Conservation (phyloP, 2,329 filamentous ascomycete genomes). For the Xylariales sp. region DNA sequence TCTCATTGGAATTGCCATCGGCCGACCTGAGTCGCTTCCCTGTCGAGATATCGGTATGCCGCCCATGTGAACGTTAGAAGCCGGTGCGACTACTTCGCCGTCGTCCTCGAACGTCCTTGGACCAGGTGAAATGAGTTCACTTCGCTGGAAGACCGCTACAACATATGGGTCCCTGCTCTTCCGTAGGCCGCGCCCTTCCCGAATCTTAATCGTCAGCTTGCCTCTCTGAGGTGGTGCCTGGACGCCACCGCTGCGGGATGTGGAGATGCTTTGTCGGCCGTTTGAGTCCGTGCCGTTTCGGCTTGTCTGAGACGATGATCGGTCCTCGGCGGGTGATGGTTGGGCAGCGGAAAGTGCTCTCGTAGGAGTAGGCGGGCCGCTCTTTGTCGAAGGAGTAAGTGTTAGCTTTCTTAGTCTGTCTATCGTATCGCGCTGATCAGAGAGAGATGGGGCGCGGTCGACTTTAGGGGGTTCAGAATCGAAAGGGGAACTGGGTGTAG, state of each 20-base stretch:
- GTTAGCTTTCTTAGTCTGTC: constrained; percentile 88
- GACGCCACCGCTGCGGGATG: constrained; percentile 60
- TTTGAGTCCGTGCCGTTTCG: constrained; percentile 59
- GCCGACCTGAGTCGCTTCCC: constrained; percentile 82
- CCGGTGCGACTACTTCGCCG: constrained; percentile 64
- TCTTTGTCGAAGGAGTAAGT: constrained; percentile 83
- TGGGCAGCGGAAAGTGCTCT: constrained; percentile 80
- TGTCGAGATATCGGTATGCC: constrained; percentile 74
- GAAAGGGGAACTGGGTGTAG: constrained; percentile 65
- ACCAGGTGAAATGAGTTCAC: constrained; percentile 92
- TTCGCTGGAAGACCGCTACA: constrained; percentile 95
- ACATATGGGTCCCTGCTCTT: constrained; percentile 92
- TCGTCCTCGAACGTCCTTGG: constrained; percentile 73
- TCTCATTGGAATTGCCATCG: constrained; percentile 96
- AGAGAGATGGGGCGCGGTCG: constrained; percentile 51
- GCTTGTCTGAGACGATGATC: constrained; percentile 48
- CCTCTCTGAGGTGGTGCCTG: constrained; percentile 81
- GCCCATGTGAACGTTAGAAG: constrained; percentile 58
- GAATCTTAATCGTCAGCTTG: constrained; percentile 89
- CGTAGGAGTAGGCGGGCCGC: constrained; percentile 89
- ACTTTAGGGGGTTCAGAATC: constrained; percentile 53
- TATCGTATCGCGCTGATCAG: constrained; percentile 70
- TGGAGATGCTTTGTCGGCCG: constrained; percentile 65
- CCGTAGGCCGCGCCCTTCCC: constrained; percentile 83
- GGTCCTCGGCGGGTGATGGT: constrained; percentile 58